phyloP scores from a whole-genome alignment of 768 basidiomycete species.

The Lentinula aciculospora region DNA sequence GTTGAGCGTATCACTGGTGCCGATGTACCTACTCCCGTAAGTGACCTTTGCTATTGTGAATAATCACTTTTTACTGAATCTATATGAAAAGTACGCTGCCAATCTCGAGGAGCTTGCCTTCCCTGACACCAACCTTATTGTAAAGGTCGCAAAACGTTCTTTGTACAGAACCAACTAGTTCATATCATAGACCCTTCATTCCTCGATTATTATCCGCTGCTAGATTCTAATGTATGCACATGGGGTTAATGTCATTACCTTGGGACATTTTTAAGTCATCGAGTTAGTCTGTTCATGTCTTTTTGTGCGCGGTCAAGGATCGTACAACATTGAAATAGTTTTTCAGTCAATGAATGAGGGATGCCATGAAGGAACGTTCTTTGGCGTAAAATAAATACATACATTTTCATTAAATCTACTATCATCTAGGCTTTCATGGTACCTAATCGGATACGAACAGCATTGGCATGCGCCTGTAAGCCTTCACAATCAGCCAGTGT shows the following conservation, averaged over 20 bases:
- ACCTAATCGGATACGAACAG: slow-evolving; percentile 78
- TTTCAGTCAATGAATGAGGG: too few species aligned
- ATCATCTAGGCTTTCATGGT: too few species aligned
- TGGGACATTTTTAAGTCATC: neutral
- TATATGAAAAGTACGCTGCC: slow-evolving; percentile 66
- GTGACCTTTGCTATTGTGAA: slow-evolving; percentile 21
- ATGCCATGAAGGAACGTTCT: too few species aligned
- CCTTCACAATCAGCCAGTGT: slow-evolving; percentile 94
- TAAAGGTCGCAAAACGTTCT: slow-evolving; percentile 92
- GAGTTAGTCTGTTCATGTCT: too few species aligned
- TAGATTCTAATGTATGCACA: neutral
- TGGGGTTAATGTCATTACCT: neutral
- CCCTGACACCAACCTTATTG: slow-evolving; percentile 87
- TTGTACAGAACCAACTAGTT: slow-evolving; percentile 82
- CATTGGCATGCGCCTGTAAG: slow-evolving; percentile 91
- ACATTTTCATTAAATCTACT: too few species aligned
- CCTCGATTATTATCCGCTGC: neutral
- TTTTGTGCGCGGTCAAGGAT: too few species aligned
- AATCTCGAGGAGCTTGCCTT: slow-evolving; percentile 88
- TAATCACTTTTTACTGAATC: slow-evolving; percentile 7
- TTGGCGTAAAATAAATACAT: too few species aligned
- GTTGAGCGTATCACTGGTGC: slow-evolving; percentile 98
- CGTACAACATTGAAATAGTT: too few species aligned
- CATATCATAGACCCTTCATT: neutral
- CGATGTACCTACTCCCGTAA: slow-evolving; percentile 92